Evolutionary conservation across 768 basidiomycete genomes (phyloP).

Genomic region (Basidioascus undulatus): DNA sequence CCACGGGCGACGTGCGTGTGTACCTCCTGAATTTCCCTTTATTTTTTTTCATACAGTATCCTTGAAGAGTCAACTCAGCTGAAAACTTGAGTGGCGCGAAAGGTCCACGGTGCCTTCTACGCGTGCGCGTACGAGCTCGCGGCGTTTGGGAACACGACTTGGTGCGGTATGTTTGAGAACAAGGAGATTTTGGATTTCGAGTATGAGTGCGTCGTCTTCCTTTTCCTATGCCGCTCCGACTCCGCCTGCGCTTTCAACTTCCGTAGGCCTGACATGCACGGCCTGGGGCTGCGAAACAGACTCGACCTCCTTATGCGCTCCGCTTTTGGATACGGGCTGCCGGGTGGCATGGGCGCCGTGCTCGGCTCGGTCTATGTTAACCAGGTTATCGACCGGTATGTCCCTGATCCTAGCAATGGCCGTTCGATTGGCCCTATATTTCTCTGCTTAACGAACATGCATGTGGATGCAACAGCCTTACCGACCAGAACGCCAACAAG

Average conservation of each 20-base stretch:
- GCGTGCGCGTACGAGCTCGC: slow-evolving; percentile 25
- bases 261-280: too few species aligned
- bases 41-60: too few species aligned
- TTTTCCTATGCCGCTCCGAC: too few species aligned
- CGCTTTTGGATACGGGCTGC: slow-evolving; percentile 20
- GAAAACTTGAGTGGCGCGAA: too few species aligned
- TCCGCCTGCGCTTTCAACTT: too few species aligned
- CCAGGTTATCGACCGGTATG: slow-evolving; percentile 22
- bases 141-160: slow-evolving; percentile 19
- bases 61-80: too few species aligned
- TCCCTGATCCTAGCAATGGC: background rate
- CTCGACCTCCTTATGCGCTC: slow-evolving; percentile 22
- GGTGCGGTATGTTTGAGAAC: slow-evolving; percentile 21
- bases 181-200: slow-evolving; percentile 20
- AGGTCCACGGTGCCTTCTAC: slow-evolving; percentile 24
- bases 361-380: slow-evolving; percentile 22
- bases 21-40: too few species aligned
- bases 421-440: background rate
- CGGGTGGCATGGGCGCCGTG: slow-evolving; percentile 17
- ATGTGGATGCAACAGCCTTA: too few species aligned
- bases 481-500: slow-evolving; percentile 19
- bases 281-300: too few species aligned
- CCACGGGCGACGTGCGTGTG: slow-evolving; percentile 18
- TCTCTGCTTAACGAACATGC: background rate
- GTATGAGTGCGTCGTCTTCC: too few species aligned